phyloP scores from a whole-genome alignment of 805 yeast species.

The Candida easanensis region DNA sequence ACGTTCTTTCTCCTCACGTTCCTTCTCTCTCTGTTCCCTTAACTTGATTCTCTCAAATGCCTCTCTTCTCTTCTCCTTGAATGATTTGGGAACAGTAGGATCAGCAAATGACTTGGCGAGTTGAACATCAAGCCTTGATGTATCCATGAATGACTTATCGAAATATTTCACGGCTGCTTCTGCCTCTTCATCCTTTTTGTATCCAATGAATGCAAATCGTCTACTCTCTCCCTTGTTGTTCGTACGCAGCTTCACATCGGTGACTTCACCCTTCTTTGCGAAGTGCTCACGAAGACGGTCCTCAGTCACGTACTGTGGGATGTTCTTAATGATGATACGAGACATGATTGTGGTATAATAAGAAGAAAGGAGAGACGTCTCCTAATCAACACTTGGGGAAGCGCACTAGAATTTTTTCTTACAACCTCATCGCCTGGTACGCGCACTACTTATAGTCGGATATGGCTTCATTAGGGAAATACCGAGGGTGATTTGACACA shows the following conservation, averaged over 20 bases:
- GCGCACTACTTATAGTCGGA: background rate
- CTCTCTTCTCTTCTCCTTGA: conserved; percentile 52
- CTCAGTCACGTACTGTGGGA: conserved; percentile 77
- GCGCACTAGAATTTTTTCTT: background rate
- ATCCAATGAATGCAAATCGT: conserved; percentile 92
- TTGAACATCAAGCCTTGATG: conserved; percentile 74
- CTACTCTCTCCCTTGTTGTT: conserved; percentile 84
- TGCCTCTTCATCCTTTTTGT: conserved; percentile 70
- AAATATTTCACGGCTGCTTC: conserved; percentile 72
- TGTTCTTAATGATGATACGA: conserved; percentile 86
- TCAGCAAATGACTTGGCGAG: conserved; percentile 85
- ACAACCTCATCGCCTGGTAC: background rate
- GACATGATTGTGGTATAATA: conserved; percentile 53
- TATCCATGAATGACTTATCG: conserved; percentile 76
- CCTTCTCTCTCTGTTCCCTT: conserved; percentile 47
- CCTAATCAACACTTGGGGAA: too few relatives aligned
- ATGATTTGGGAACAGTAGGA: conserved; percentile 70
- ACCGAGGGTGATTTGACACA: background rate
- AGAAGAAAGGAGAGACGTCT: too few relatives aligned
- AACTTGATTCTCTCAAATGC: conserved; percentile 43
- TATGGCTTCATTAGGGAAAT: background rate
- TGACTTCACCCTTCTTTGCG: conserved; percentile 55
- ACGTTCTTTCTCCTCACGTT: conserved; percentile 38
- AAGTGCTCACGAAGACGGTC: conserved; percentile 70
- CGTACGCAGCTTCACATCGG: conserved; percentile 85